Conservation (phyloP, 2,329 filamentous ascomycete genomes). For the Fusarium sp. region DNA sequence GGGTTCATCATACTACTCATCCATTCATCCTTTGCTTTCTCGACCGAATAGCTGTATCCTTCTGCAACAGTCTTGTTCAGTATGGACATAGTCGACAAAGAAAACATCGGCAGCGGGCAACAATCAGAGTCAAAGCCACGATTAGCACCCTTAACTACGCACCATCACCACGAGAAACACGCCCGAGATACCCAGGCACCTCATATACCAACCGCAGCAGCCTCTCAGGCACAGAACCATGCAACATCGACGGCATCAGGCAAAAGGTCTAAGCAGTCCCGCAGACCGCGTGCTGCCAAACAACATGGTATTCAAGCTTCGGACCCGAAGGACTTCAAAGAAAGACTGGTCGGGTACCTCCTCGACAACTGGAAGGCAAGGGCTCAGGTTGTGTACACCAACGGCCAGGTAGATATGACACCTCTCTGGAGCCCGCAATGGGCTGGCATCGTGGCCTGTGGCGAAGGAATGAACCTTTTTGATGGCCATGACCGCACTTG, state of each 20-base stretch:
- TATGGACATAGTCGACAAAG: conserved; percentile 10
- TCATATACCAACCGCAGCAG: neutral
- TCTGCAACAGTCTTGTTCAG: neutral
- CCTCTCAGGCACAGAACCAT: neutral
- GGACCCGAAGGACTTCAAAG: conserved; percentile 24
- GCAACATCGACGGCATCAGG: neutral
- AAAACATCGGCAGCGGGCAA: neutral
- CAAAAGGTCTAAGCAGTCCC: conserved; percentile 3
- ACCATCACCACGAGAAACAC: neutral
- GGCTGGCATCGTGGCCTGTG: neutral
- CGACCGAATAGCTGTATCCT: neutral
- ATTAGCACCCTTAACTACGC: neutral
- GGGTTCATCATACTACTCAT: neutral
- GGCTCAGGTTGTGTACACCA: conserved; percentile 30
- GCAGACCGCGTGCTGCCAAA: neutral
- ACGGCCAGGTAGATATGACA: conserved; percentile 31
- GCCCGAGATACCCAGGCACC: neutral
- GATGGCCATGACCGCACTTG: conserved; percentile 40
- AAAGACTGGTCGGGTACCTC: conserved; percentile 29
- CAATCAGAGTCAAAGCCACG: neutral
- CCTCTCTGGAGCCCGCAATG: conserved; percentile 34
- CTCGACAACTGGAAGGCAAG: conserved; percentile 36
- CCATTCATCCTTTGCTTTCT: neutral
- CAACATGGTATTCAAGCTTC: neutral
- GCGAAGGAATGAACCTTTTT: conserved; percentile 28